Conservation (phyloP, 2,329 filamentous ascomycete genomes). For the Rhytidhysteron rufulum region DNA sequence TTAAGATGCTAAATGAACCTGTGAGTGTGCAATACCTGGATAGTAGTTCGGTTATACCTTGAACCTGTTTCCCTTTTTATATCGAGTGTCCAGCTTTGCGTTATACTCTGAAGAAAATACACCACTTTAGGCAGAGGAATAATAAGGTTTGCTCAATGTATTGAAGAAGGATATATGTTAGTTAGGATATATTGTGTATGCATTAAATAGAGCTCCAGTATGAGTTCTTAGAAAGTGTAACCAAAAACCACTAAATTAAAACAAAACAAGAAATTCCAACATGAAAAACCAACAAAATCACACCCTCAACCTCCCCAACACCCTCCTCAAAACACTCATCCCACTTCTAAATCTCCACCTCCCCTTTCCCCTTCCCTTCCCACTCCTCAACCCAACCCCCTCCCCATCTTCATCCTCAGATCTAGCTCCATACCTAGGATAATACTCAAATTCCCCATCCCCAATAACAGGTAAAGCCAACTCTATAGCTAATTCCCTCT, state of each 20-base stretch:
- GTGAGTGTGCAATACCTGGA: neutral
- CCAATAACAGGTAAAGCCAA: conserved; percentile 10
- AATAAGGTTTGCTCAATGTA: too few species aligned
- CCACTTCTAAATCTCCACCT: neutral
- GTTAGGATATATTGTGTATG: too few species aligned
- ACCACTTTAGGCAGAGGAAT: too few species aligned
- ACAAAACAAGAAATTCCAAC: neutral
- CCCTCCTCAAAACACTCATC: neutral
- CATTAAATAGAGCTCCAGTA: too few species aligned
- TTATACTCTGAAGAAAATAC: too few species aligned
- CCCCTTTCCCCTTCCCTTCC: neutral
- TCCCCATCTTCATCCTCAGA: neutral
- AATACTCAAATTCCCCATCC: conserved; percentile 12
- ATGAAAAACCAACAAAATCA: neutral
- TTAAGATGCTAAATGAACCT: neutral
- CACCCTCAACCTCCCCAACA: neutral
- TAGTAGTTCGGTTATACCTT: too few species aligned
- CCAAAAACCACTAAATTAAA: too few species aligned
- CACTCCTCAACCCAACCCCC: neutral
- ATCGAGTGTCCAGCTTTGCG: too few species aligned
- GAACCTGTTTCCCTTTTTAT: too few species aligned
- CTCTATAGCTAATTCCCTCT: conserved; percentile 1
- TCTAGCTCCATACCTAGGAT: conserved; percentile 3
- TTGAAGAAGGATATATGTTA: too few species aligned
- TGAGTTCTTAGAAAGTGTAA: too few species aligned